Evolutionary conservation across 768 basidiomycete genomes (phyloP).

Genomic region (Gloeopeniophorella convolvens): DNA sequence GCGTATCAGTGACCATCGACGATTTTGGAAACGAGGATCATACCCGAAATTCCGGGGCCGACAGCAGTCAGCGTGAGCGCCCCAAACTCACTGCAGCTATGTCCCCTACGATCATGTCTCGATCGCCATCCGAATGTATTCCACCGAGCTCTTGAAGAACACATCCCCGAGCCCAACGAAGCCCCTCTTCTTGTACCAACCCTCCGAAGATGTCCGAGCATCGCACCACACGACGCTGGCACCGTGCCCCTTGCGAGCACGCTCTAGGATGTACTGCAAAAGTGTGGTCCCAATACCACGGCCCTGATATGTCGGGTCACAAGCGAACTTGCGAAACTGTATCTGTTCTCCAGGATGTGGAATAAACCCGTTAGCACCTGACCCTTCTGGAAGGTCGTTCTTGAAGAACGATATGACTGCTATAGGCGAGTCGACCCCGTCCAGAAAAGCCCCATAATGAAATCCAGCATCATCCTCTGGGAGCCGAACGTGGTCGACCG

Average conservation of each 20-base stretch:
- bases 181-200: slow-evolving; percentile 50
- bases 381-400: slow-evolving; percentile 31
- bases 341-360: slow-evolving; percentile 12
- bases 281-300: slow-evolving; percentile 47
- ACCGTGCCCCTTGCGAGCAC: slow-evolving; percentile 36
- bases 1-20: neutral
- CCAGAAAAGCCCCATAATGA: slow-evolving; percentile 53
- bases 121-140: slow-evolving; percentile 52
- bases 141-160: slow-evolving; percentile 48
- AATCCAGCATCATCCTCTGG: slow-evolving; percentile 45
- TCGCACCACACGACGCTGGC: slow-evolving; percentile 52
- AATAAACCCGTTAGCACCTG: neutral
- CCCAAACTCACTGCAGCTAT: neutral
- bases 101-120: slow-evolving; percentile 9
- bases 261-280: slow-evolving; percentile 35
- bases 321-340: slow-evolving; percentile 60
- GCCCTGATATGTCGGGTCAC: slow-evolving; percentile 43
- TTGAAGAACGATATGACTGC: slow-evolving; percentile 54
- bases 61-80: neutral
- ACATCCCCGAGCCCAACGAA: slow-evolving; percentile 41
- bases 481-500: slow-evolving; percentile 37
- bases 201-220: slow-evolving; percentile 38
- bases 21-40: neutral
- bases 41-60: neutral
- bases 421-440: slow-evolving; percentile 31